Evolutionary conservation across 805 yeast genomes (phyloP), one percentile per base, ranked within the genome.

Genomic region (Schwanniomyces occidentalis): DNA sequence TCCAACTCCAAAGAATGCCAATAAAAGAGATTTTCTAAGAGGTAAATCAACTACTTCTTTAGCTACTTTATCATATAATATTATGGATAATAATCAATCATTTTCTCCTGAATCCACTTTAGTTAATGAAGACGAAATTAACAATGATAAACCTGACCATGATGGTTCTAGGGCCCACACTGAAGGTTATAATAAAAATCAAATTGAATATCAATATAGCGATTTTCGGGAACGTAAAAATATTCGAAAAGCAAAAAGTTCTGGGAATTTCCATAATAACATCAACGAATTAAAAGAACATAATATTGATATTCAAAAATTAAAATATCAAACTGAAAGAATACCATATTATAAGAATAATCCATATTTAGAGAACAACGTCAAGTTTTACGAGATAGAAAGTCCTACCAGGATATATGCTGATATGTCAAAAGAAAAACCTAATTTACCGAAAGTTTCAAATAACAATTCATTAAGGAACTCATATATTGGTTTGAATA

Each of bases 401-500:
- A 34, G 14, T n/a, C n/a, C 30, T 4, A 19, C 16, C 26, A 33
- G 20, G n/a, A 6, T 14, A 12, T 17, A 22, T 4, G 27, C 24
- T 8, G 24, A 27, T 13, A 24, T n/a, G 10, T 27, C 8, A 5
- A 41, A 44, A 13, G 56, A 55, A 27, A 58, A 58, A 22, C 58
- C 71, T 1, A 61, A 62, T 30, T 50, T 65, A 27, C 74, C 74
- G 0, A 51, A 50, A 15, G 27, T 50, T 8, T 57, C 67, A 7
- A 46, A 44, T 2, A 40, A 48, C 9, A 54, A 46, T 30, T 54
- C 66, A 5, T 37, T 54, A n/a, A 46, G 52, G n/a, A 63, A 51
- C 42, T 65, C 72, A 2, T 61, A 49, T 30, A 54, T 66, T 35
- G 72, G 71, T 1, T 52, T 68, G 37, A 65, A 63, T 39, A 37